These are phyloP conservation scores for Sarcodon aspratus DNA, from an alignment of 768 basidiomycete genomes.

Conservation along the genomic window DNA sequence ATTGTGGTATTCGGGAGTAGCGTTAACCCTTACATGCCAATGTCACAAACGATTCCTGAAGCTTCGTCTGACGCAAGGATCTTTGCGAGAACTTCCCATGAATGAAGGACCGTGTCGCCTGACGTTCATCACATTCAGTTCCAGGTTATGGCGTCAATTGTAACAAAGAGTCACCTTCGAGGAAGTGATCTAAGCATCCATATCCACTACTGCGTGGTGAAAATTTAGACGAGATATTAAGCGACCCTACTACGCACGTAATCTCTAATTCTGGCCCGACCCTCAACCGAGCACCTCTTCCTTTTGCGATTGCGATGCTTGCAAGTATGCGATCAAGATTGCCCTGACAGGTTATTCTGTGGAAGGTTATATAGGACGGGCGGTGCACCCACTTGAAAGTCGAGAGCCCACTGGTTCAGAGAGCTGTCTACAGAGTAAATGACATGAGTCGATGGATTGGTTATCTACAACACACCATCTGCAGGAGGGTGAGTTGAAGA, in stretches of 20 bases:
- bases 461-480: not conserved
- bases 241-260: slow-evolving; percentile 37
- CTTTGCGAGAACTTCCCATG: slow-evolving; percentile 96
- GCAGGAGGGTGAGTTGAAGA: not conserved
- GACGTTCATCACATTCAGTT: slow-evolving; percentile 2
- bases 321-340: slow-evolving; percentile 86
- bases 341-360: slow-evolving; percentile 39
- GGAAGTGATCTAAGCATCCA: slow-evolving; percentile 94
- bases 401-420: slow-evolving; percentile 94
- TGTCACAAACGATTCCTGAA: slow-evolving; percentile 85
- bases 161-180: slow-evolving; percentile 56
- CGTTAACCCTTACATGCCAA: slow-evolving; percentile 64
- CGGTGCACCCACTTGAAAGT: slow-evolving; percentile 63
- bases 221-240: not conserved
- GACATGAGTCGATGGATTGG: not conserved
- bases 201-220: slow-evolving; percentile 54
- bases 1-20: not conserved
- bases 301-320: slow-evolving; percentile 83
- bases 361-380: not conserved
- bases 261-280: slow-evolving; percentile 98
- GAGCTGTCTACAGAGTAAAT: slow-evolving; percentile 37
- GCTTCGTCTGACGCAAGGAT: slow-evolving; percentile 73
- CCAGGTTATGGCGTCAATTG: not conserved
- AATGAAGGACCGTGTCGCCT: slow-evolving; percentile 96
- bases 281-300: slow-evolving; percentile 76